Base-by-base conservation (phyloP, 345 rosid genomes). In the Nasturtium officinale region DNA sequence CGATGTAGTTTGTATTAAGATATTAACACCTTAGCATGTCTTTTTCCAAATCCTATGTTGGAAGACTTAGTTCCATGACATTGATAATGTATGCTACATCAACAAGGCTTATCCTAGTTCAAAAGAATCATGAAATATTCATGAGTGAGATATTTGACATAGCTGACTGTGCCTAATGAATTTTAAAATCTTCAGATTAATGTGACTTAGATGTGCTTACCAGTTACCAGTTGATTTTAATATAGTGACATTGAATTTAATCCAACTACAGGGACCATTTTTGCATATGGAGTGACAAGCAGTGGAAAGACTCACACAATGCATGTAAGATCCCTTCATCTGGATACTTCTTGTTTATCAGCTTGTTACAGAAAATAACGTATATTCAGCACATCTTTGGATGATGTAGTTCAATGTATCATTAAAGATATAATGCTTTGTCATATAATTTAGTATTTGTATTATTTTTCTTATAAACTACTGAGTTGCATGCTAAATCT, bases 221-320 rank as follows among this genome's bases (percentile, higher is more conserved):
- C 25, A 53, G 26, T 68, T 33, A 61, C 25, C 25, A 53, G 26
- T 54, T 62, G 52, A 45, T 69, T 64, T 58, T 46, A 25, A 6
- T 20, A 43, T 59, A 40, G 47, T 75, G 45, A 74, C 61, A 61
- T 70, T 61, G 37, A 68, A 33, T 79, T 74, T 58, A 73, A 61
- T 75, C 69, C 63, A 51, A 30, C 71, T 67, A 42, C 83, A 95
- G 99, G 99, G 69, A 95, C 99, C 47, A 89, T 95, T 76, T 95
- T 91, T 81, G 99, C 99, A 53, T 95, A 95, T 78, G 99, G 99
- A 50, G 98, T 95, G 79, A 95, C 99, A 64, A 95, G 99, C 87
- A 95, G 99, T 72, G 99, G 99, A 81, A 95, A 95, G 83, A 95
- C 99, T 72, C 99, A 95, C 75, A 95, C 99, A 11, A 95, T 95